phyloP scores from a whole-genome alignment of 1,139 yeast species.

The Saccharomyces hybrid region DNA sequence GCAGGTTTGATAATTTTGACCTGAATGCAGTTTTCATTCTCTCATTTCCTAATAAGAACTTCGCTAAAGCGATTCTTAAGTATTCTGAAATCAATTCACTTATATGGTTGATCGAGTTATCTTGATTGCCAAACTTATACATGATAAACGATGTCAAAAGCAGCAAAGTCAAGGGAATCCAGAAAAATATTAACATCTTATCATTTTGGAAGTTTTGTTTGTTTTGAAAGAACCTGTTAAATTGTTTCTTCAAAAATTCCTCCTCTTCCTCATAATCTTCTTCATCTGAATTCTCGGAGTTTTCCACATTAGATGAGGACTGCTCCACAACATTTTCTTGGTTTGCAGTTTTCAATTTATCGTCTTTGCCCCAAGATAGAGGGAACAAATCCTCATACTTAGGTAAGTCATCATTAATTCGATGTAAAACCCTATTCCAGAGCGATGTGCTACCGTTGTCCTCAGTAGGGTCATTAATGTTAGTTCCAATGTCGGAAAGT shows the following conservation, averaged over 20 bases:
- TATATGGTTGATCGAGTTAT: conserved; percentile 20
- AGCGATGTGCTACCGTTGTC: conserved; percentile 32
- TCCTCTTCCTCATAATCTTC: conserved; percentile 36
- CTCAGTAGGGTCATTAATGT: conserved; percentile 13
- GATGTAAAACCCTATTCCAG: conserved; percentile 60
- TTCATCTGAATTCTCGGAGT: conserved; percentile 9
- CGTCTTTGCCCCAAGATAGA: conserved; percentile 7
- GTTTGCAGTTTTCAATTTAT: background rate
- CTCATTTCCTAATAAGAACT: conserved; percentile 60
- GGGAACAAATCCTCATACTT: conserved; percentile 82
- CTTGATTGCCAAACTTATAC: conserved; percentile 43
- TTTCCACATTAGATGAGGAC: conserved; percentile 10
- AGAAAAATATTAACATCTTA: conserved; percentile 77
- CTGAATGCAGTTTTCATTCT: conserved; percentile 51
- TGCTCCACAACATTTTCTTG: conserved; percentile 18
- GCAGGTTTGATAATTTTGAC: conserved; percentile 26
- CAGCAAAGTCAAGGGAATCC: conserved; percentile 65
- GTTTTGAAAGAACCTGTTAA: conserved; percentile 49
- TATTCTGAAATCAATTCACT: conserved; percentile 37
- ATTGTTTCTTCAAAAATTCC: conserved; percentile 44
- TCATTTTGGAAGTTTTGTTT: conserved; percentile 70
- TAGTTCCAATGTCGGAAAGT: conserved; percentile 16
- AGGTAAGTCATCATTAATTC: conserved; percentile 56
- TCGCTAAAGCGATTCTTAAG: conserved; percentile 49
- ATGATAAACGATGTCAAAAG: conserved; percentile 47